Conservation (phyloP, 1,139 yeast genomes). For the Candida pseudoviswanathii region DNA sequence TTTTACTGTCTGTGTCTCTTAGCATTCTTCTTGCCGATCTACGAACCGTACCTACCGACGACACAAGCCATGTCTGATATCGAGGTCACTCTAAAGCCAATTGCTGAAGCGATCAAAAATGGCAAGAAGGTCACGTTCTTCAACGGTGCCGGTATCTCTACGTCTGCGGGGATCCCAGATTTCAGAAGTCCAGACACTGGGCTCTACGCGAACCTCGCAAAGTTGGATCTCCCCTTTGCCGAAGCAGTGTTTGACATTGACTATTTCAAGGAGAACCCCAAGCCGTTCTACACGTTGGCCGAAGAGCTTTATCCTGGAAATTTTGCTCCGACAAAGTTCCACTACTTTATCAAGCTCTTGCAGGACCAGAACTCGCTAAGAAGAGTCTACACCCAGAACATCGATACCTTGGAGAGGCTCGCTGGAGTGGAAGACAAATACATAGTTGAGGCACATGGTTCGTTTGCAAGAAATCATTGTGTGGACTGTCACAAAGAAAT, state of each 20-base stretch:
- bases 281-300: conserved; percentile 83
- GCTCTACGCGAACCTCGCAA: conserved; percentile 75
- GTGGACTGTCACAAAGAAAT: conserved; percentile 67
- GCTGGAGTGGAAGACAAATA: conserved; percentile 71
- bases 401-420: conserved; percentile 84
- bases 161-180: conserved; percentile 93
- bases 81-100: conserved; percentile 18
- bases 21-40: too few species aligned
- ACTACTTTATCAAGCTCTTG: conserved; percentile 64
- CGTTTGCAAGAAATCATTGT: conserved; percentile 84
- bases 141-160: conserved; percentile 93
- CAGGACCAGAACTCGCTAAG: conserved; percentile 63
- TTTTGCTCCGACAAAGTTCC: conserved; percentile 81
- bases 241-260: conserved; percentile 95
- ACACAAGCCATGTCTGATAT: conserved; percentile 16
- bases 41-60: too few species aligned
- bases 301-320: conserved; percentile 87
- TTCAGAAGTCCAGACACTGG: conserved; percentile 93
- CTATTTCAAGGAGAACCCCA: conserved; percentile 71
- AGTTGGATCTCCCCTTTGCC: conserved; percentile 80
- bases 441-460: conserved; percentile 92
- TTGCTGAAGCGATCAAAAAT: conserved; percentile 24
- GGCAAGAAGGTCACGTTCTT: conserved; percentile 46
- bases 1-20: neutral
- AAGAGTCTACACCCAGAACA: conserved; percentile 87